Conservation (phyloP, 2,329 filamentous ascomycete species). For the Ascochyta koolunga region DNA sequence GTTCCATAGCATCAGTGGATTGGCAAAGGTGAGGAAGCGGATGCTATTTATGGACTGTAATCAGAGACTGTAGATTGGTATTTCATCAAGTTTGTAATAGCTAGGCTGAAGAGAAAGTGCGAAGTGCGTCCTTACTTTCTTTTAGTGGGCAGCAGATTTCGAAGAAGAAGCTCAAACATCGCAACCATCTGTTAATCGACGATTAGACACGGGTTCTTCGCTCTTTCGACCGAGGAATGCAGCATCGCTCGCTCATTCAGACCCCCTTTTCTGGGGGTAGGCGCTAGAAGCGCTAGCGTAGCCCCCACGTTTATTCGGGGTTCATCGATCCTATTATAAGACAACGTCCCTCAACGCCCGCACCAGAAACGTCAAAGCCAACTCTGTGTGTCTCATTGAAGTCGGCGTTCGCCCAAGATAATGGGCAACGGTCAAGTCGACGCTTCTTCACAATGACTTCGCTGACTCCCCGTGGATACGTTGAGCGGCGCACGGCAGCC, state of each 20-base stretch:
- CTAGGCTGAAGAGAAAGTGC: no score
- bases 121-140: not conserved
- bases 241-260: conserved; percentile 1
- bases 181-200: conserved; percentile 5
- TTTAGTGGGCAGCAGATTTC: not conserved
- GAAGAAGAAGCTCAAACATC: not conserved
- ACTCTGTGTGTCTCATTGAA: not conserved
- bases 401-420: not conserved
- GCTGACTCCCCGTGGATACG: not conserved
- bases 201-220: not conserved
- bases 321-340: conserved; percentile 5
- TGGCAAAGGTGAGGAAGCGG: no score
- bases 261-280: not conserved
- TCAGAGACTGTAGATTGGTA: no score
- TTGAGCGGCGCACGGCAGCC: not conserved
- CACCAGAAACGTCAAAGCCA: not conserved
- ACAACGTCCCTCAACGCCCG: not conserved
- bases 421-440: not conserved
- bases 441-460: not conserved
- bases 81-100: no score
- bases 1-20: no score
- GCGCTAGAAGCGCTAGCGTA: conserved; percentile 4
- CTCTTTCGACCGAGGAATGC: not conserved
- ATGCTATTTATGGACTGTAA: no score
- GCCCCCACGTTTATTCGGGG: not conserved